These are phyloP conservation scores for Arabidopsis hybrid DNA, from an alignment of 441 rosid genomes.

Conservation along the genomic window DNA sequence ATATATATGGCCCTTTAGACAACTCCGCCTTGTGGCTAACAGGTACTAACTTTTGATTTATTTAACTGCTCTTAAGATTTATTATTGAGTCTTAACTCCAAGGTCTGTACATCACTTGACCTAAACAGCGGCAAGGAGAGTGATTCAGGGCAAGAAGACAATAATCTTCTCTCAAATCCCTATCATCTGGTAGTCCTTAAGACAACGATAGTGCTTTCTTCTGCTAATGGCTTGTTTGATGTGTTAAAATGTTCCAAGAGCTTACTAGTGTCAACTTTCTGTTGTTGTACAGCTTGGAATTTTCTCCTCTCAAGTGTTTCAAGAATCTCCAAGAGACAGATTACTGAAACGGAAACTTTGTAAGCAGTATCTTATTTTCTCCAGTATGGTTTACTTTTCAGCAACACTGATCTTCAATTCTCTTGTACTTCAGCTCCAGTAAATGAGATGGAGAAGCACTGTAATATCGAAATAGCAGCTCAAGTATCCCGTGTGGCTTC, in stretches of 20 bases:
- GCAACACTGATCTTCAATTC: slow-evolving; percentile 19
- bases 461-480: slow-evolving; percentile 93
- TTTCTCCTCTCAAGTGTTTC: slow-evolving; percentile 96
- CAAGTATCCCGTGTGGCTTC: slow-evolving; percentile 70
- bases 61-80: slow-evolving; percentile 36
- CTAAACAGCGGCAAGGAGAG: slow-evolving; percentile 83
- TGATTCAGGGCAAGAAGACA: slow-evolving; percentile 78
- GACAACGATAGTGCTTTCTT: slow-evolving; percentile 13
- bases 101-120: slow-evolving; percentile 32
- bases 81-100: slow-evolving; percentile 26
- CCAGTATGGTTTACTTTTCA: slow-evolving; percentile 11
- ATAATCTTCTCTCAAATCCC: slow-evolving; percentile 87
- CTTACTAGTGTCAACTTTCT: slow-evolving; percentile 37
- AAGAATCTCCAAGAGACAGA: slow-evolving; percentile 85
- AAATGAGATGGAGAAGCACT: slow-evolving; percentile 91
- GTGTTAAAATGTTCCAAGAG: slow-evolving; percentile 21
- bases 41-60: slow-evolving; percentile 54
- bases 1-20: slow-evolving; percentile 99
- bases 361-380: slow-evolving; percentile 52
- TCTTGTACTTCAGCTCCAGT: slow-evolving; percentile 69
- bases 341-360: slow-evolving; percentile 87
- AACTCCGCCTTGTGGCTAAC: slow-evolving; percentile 93
- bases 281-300: slow-evolving; percentile 87
- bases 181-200: slow-evolving; percentile 84
- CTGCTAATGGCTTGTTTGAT: slow-evolving; percentile 24